Evolutionary conservation across 441 rosid genomes (phyloP).

Genomic region (Raphanus hybrid): DNA sequence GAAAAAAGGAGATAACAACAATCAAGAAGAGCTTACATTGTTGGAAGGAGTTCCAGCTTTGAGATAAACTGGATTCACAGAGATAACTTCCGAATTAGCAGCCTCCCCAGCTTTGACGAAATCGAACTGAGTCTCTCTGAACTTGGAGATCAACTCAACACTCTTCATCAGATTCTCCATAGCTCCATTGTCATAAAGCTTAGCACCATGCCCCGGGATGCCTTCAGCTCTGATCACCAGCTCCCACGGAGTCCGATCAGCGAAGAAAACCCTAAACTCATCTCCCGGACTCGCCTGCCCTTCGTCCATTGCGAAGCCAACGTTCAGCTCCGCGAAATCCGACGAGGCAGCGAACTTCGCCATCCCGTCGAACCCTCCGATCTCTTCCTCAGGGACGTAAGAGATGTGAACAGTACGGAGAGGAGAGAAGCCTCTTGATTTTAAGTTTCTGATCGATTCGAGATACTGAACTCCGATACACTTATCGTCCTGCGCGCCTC

Average conservation of each 20-base stretch:
- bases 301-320: constrained; percentile 85
- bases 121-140: constrained; percentile 77
- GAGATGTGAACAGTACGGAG: constrained; percentile 67
- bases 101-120: constrained; percentile 78
- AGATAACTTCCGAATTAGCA: constrained; percentile 68
- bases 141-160: constrained; percentile 63
- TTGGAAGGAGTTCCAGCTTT: constrained; percentile 82
- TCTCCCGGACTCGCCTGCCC: constrained; percentile 79
- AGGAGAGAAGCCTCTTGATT: constrained; percentile 53
- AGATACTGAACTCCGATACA: constrained; percentile 82
- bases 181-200: constrained; percentile 77
- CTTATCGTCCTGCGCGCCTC: constrained; percentile 92
- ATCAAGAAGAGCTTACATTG: constrained; percentile 47
- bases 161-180: constrained; percentile 93
- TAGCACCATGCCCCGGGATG: constrained; percentile 80
- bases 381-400: constrained; percentile 85
- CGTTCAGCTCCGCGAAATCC: constrained; percentile 65
- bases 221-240: constrained; percentile 65
- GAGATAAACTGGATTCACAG: constrained; percentile 82
- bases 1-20: neutral
- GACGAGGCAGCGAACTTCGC: constrained; percentile 56
- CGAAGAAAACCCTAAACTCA: constrained; percentile 74
- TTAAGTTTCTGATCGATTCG: constrained; percentile 73
- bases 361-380: constrained; percentile 72
- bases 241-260: constrained; percentile 74